Conservation (phyloP, 208 protist species). For the Leishmania lainsoni region DNA sequence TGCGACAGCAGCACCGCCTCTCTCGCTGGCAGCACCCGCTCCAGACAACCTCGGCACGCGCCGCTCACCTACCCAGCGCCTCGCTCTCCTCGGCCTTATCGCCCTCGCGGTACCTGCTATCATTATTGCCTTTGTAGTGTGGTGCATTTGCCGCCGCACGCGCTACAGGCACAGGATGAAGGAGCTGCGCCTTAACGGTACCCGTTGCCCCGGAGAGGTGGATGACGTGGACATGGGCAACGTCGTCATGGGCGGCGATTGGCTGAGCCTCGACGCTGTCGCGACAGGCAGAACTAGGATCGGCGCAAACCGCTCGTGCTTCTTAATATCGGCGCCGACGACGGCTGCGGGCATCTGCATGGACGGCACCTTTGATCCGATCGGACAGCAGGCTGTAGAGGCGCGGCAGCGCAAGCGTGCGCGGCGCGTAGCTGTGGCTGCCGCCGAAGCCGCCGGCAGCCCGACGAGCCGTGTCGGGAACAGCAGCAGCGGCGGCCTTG, state of each 20-base stretch:
- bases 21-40: background rate
- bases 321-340: background rate
- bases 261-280: constrained; percentile 32
- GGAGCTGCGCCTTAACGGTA: constrained; percentile 50
- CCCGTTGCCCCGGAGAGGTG: constrained; percentile 45
- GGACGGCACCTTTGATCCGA: constrained; percentile 56
- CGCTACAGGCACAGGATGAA: constrained; percentile 33
- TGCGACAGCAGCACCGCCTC: background rate
- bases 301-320: constrained; percentile 4
- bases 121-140: constrained; percentile 27
- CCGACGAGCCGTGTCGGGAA: background rate
- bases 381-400: constrained; percentile 57
- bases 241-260: constrained; percentile 45
- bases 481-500: background rate
- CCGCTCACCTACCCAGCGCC: background rate
- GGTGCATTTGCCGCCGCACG: constrained; percentile 39
- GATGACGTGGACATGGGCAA: constrained; percentile 56
- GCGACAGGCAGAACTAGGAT: background rate
- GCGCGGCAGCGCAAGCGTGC: constrained; percentile 43
- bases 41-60: constrained; percentile 7
- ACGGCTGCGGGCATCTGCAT: background rate
- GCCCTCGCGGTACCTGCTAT: constrained; percentile 50
- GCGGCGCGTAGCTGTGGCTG: constrained; percentile 31
- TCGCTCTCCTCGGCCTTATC: constrained; percentile 37
- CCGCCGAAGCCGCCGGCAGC: constrained; percentile 19